These are phyloP conservation scores for Avena eriantha DNA, from an alignment of 176 grass and related monocot genomes.

Conservation along the genomic window DNA sequence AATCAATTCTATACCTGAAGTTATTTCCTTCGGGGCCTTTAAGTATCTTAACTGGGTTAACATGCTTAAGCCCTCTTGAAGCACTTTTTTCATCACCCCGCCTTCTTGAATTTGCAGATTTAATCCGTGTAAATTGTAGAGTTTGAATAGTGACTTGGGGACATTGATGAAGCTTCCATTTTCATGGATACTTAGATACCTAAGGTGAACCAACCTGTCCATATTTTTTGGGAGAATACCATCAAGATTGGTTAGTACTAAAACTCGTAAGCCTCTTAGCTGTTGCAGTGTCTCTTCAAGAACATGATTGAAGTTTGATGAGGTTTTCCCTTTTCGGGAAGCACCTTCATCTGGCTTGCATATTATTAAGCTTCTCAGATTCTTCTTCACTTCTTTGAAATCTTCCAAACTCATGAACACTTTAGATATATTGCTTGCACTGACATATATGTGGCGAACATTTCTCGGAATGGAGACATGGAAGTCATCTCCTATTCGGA, in stretches of 20 bases:
- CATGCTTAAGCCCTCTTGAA: constrained; percentile 36
- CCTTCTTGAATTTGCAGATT: neutral
- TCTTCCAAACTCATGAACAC: constrained; percentile 27
- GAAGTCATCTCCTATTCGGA: constrained; percentile 48
- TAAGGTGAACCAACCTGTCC: constrained; percentile 43
- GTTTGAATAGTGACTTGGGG: constrained; percentile 43
- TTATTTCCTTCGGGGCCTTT: neutral
- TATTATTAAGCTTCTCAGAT: constrained; percentile 55
- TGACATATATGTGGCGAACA: constrained; percentile 54
- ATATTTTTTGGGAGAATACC: constrained; percentile 37
- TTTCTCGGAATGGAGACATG: constrained; percentile 20
- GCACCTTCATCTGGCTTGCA: neutral
- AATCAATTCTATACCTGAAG: constrained; percentile 29
- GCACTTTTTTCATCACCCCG: neutral
- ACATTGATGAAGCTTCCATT: neutral
- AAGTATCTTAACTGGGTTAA: constrained; percentile 48
- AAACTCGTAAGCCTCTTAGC: constrained; percentile 40
- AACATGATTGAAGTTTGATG: constrained; percentile 26
- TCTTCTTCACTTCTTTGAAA: constrained; percentile 36
- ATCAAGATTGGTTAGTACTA: constrained; percentile 41
- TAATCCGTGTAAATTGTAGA: constrained; percentile 49
- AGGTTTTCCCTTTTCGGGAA: neutral
- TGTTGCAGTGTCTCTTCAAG: constrained; percentile 24
- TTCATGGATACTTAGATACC: constrained; percentile 48
- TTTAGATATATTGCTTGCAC: constrained; percentile 32